Percentiles rank a stretch among this genome's conserved stretches.
These are phyloP conservation scores for Acrodontium crateriforme DNA, from an alignment of 2,329 filamentous ascomycete genomes.

Conservation along the genomic window DNA sequence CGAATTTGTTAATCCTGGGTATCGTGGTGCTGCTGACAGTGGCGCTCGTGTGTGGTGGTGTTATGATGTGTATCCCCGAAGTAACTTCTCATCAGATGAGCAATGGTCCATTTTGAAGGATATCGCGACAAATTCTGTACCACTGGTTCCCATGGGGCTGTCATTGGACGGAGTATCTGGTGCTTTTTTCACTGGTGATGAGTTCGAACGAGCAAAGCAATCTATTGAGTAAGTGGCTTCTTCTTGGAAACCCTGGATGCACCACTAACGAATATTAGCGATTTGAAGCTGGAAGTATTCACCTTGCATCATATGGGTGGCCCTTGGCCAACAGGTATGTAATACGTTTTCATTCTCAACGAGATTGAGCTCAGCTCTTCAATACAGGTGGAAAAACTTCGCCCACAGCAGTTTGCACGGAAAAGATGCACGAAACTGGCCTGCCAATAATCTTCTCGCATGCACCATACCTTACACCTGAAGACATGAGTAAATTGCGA, in stretches of 20 bases:
- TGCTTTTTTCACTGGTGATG: no score
- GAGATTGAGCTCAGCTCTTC: conserved; percentile 1
- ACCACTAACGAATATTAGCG: no score
- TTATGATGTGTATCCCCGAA: conserved; percentile 3
- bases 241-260: neutral
- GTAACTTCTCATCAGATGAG: neutral
- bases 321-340: conserved; percentile 10
- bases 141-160: conserved; percentile 26
- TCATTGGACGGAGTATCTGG: conserved; percentile 27
- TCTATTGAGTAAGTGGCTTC: neutral
- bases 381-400: conserved; percentile 6
- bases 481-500: conserved; percentile 31
- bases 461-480: conserved; percentile 30
- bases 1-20: conserved; percentile 4
- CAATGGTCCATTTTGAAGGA: neutral
- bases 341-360: no score
- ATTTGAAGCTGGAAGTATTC: no score
- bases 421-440: conserved; percentile 29
- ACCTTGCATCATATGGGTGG: conserved; percentile 25
- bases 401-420: conserved; percentile 25
- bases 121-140: neutral
- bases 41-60: conserved; percentile 17
- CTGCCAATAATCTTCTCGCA: conserved; percentile 42
- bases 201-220: no score
- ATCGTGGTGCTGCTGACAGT: conserved; percentile 29